phyloP scores from a whole-genome alignment of 2,329 filamentous ascomycete species.

The Xylariaceae sp. region DNA sequence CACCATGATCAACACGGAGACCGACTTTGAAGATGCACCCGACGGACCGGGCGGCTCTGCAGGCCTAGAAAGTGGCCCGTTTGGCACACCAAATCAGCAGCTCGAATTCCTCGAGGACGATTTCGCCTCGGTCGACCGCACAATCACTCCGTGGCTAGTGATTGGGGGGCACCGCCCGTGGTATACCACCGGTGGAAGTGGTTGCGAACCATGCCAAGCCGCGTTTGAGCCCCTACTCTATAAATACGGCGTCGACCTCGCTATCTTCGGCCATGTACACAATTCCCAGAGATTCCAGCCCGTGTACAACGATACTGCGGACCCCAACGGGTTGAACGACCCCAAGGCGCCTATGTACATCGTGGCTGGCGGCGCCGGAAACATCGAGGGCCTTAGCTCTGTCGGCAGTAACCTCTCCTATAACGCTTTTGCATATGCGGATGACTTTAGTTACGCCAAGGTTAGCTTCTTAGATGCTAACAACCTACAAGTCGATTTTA shows the following conservation, averaged over 20 bases:
- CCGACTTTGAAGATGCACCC: slow-evolving; percentile 55
- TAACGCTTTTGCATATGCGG: slow-evolving; percentile 53
- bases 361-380: slow-evolving; percentile 57
- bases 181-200: slow-evolving; percentile 45
- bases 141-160: slow-evolving; percentile 56
- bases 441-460: slow-evolving; percentile 56
- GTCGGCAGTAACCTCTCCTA: slow-evolving; percentile 46
- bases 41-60: slow-evolving; percentile 46
- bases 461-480: slow-evolving; percentile 50
- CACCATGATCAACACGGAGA: slow-evolving; percentile 60
- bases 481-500: slow-evolving; percentile 54
- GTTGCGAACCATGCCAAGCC: slow-evolving; percentile 50
- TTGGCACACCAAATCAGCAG: slow-evolving; percentile 53
- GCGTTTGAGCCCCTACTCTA: slow-evolving; percentile 59
- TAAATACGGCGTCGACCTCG: slow-evolving; percentile 60
- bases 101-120: slow-evolving; percentile 58
- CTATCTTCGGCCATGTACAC: slow-evolving; percentile 60
- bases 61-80: slow-evolving; percentile 50
- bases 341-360: slow-evolving; percentile 55
- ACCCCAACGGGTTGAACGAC: slow-evolving; percentile 43
- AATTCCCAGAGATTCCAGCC: slow-evolving; percentile 58
- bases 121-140: slow-evolving; percentile 58
- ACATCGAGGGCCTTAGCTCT: slow-evolving; percentile 53
- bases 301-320: slow-evolving; percentile 39
- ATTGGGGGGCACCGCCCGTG: slow-evolving; percentile 50